Conservation (phyloP, 768 basidiomycete species). For the Daedalea quercina region DNA sequence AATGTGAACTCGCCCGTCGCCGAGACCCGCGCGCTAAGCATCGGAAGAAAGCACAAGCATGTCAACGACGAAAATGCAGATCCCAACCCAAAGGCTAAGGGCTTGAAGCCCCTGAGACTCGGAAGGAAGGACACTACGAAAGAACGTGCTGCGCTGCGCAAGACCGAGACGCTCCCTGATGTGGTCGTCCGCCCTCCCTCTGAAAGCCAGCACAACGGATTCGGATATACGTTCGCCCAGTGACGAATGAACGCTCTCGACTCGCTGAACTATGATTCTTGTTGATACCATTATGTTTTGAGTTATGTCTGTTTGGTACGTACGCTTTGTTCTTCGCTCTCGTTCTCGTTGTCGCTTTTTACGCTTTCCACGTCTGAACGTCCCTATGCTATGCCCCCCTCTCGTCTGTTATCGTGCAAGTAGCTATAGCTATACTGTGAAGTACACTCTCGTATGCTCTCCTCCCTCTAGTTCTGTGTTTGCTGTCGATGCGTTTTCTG, state of each 20-base stretch:
- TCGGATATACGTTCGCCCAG: conserved; percentile 37
- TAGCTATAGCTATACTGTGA: conserved; percentile 12
- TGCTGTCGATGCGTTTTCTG: conserved; percentile 5
- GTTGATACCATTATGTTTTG: conserved; percentile 9
- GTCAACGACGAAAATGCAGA: conserved; percentile 20
- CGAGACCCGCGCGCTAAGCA: conserved; percentile 46
- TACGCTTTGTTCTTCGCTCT: conserved; percentile 3
- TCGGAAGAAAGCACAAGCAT: conserved; percentile 47
- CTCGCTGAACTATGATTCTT: conserved; percentile 8
- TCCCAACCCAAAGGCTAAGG: conserved; percentile 29
- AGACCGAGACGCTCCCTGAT: conserved; percentile 49
- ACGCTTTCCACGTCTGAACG: conserved; percentile 3
- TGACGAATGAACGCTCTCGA: conserved; percentile 6
- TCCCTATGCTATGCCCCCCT: conserved; percentile 11
- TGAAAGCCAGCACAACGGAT: conserved; percentile 35
- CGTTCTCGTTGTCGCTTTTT: background rate
- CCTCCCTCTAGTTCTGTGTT: background rate
- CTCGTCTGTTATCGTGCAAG: background rate
- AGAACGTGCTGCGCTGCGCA: conserved; percentile 49
- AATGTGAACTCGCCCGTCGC: conserved; percentile 31
- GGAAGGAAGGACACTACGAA: conserved; percentile 58
- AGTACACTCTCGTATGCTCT: conserved; percentile 9
- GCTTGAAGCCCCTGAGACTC: conserved; percentile 54
- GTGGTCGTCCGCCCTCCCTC: conserved; percentile 61
- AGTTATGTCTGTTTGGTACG: conserved; percentile 7